Evolutionary conservation across 1,139 yeast genomes (phyloP).

Genomic region (Wickerhamiella infanticola): DNA sequence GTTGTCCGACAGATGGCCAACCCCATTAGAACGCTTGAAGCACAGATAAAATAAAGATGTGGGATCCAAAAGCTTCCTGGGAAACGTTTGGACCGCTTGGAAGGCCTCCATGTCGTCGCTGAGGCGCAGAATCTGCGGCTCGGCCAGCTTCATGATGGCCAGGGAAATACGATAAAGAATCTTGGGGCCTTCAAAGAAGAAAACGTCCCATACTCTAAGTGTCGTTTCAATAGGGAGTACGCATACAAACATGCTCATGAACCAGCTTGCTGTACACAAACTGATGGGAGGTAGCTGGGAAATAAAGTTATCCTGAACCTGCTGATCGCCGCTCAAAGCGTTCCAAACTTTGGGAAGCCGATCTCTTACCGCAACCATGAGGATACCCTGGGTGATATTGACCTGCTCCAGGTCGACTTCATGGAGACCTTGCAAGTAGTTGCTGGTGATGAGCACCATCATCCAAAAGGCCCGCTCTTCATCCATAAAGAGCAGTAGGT

Average conservation of each 20-base stretch:
- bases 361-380: constrained; percentile 74
- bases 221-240: constrained; percentile 77
- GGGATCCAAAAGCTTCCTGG: constrained; percentile 59
- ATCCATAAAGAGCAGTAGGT: constrained; percentile 62
- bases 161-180: constrained; percentile 70
- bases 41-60: constrained; percentile 55
- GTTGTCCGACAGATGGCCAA: constrained; percentile 63
- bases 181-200: constrained; percentile 85
- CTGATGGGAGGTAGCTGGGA: constrained; percentile 78
- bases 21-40: constrained; percentile 58
- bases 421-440: constrained; percentile 68
- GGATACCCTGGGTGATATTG: constrained; percentile 85
- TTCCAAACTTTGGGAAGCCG: constrained; percentile 74
- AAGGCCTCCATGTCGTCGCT: constrained; percentile 73
- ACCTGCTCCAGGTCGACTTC: constrained; percentile 86
- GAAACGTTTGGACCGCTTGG: constrained; percentile 71
- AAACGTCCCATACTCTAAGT: constrained; percentile 82
- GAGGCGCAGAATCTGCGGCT: constrained; percentile 36
- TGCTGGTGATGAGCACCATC: constrained; percentile 69
- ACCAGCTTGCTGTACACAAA: constrained; percentile 92
- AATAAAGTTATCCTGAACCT: constrained; percentile 45
- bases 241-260: constrained; percentile 88
- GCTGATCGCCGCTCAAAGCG: constrained; percentile 29
- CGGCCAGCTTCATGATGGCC: constrained; percentile 66
- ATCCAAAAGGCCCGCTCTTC: constrained; percentile 93